Evolutionary conservation across 768 basidiomycete species (phyloP), one percentile per base, ranked within the genome.

Genomic region (Heimioporus sp.): DNA sequence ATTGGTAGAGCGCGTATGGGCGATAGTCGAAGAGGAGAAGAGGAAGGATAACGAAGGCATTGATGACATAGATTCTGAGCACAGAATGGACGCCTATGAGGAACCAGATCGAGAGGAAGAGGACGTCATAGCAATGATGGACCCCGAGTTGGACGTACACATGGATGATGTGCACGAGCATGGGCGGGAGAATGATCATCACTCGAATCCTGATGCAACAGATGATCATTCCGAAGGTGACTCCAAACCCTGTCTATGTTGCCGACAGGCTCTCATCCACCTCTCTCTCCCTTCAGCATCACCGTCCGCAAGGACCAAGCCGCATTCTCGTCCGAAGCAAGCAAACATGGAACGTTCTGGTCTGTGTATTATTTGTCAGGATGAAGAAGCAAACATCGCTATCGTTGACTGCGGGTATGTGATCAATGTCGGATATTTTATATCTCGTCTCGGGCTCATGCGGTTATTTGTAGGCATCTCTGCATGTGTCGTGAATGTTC

Each of bases 371-470:
- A 80, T 97, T 10, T 97, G 94, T 63, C 93, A 95, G 64, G 94
- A 97, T 55, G 90, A 93, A 53, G 93, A 96, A 57, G 93, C 94
- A 0, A 93, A 89, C 58, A 90, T 97, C 51, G 94, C 92, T 2
- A 84, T 93, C 49, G 88, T 96, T 12, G 94, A 97, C 69, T 97
- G 94, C 80, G 94, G 94, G 87, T 91, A 66, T 40, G 86, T 80
- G 1, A 15, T 40, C 11, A 21, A 46, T 39, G 24, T 32, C 31
- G 24, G 24, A 35, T 35, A 11, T 56, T 32, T 35, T 45, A 38
- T 8, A 4, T 38, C 28, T 1, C 12, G 31, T 43, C 4, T 49
- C 15, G 28, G 32, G 8, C 28, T 45, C 11, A 63, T 38, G 39
- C 13, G 35, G 34, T 45, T 45, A 41, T 36, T 54, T 21, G 7